phyloP scores from a whole-genome alignment of 768 basidiomycete species.

The Tricholoma sp. region DNA sequence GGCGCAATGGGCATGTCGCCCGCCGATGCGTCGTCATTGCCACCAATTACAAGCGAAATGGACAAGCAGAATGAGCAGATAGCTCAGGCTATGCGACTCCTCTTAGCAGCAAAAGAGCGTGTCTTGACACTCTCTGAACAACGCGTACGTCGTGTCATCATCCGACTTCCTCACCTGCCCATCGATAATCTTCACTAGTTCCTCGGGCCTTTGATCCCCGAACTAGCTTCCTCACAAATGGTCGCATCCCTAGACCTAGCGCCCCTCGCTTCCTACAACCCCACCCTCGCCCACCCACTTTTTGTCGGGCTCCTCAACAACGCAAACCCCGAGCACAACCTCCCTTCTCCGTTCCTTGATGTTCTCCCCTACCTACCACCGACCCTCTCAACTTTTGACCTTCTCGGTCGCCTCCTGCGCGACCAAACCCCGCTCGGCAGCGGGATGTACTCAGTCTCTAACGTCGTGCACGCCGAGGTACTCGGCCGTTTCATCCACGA shows the following conservation, averaged over 20 bases:
- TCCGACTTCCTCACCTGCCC: background rate
- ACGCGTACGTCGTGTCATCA: slow-evolving; percentile 42
- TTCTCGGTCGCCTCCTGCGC: slow-evolving; percentile 62
- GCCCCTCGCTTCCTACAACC: slow-evolving; percentile 61
- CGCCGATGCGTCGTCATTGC: slow-evolving; percentile 9
- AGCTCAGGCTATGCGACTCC: slow-evolving; percentile 59
- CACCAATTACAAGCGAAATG: slow-evolving; percentile 39
- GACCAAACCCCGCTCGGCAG: slow-evolving; percentile 46
- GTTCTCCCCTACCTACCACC: slow-evolving; percentile 64
- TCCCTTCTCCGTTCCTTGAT: slow-evolving; percentile 52
- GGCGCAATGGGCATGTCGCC: slow-evolving; percentile 10
- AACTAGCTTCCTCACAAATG: slow-evolving; percentile 42
- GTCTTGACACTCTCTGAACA: slow-evolving; percentile 73
- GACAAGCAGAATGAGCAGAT: slow-evolving; percentile 55
- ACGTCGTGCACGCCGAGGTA: slow-evolving; percentile 57
- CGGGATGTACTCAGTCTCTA: slow-evolving; percentile 54
- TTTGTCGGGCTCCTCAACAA: slow-evolving; percentile 50
- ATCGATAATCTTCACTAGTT: slow-evolving; percentile 29
- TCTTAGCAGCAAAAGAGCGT: slow-evolving; percentile 65
- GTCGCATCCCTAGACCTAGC: slow-evolving; percentile 66
- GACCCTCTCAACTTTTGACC: slow-evolving; percentile 66
- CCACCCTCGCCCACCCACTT: slow-evolving; percentile 64
- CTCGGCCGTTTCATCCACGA: slow-evolving; percentile 71
- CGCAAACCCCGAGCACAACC: slow-evolving; percentile 28
- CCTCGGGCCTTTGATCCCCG: slow-evolving; percentile 46